phyloP scores from a whole-genome alignment of 2,329 filamentous ascomycete species.

The Pseudocercospora pini-densiflorae region DNA sequence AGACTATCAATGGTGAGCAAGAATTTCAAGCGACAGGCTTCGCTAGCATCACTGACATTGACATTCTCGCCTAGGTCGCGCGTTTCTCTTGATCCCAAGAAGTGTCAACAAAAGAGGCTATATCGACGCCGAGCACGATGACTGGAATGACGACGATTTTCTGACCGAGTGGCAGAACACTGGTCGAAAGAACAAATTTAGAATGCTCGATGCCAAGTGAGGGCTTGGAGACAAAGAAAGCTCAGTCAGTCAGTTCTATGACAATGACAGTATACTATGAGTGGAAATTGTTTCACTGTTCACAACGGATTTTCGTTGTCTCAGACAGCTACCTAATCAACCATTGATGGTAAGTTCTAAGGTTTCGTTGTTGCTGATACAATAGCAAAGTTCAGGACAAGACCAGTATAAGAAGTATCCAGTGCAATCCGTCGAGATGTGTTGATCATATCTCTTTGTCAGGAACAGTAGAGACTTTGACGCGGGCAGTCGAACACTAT shows the following conservation, averaged over 20 bases:
- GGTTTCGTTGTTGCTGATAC: neutral
- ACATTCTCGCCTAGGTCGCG: constrained; percentile 25
- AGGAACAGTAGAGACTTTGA: neutral
- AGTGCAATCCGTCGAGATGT: neutral
- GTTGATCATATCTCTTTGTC: constrained; percentile 5
- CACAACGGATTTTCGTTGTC: neutral
- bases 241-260: neutral
- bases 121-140: constrained; percentile 14
- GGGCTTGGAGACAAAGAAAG: neutral
- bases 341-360: neutral
- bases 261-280: neutral
- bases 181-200: neutral
- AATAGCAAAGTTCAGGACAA: neutral
- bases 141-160: constrained; percentile 18
- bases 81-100: constrained; percentile 29
- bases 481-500: neutral
- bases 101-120: constrained; percentile 13
- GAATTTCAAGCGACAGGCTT: neutral
- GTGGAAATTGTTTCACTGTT: neutral
- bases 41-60: neutral
- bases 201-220: neutral
- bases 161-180: constrained; percentile 12
- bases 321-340: neutral
- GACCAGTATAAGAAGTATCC: neutral
- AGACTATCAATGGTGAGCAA: neutral